phyloP scores from a whole-genome alignment of 1,284 basidiomycete genomes.

The Acaromyces ingoldii region DNA sequence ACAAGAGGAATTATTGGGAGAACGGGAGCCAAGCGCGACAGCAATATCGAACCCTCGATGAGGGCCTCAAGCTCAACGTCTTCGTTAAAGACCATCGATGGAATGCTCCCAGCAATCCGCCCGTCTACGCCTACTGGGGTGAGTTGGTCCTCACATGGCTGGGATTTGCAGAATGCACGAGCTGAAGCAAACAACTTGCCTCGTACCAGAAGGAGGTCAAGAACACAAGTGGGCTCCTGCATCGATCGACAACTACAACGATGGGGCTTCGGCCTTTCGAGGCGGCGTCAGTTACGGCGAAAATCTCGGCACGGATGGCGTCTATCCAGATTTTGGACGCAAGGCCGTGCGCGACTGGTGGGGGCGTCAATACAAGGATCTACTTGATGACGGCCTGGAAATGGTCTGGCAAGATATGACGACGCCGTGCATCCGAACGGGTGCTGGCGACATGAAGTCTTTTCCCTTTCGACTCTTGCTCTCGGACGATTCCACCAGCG shows the following conservation, averaged over 20 bases:
- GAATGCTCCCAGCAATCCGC: not conserved
- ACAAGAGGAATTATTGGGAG: not conserved
- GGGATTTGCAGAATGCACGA: no score
- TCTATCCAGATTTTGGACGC: constrained; percentile 7
- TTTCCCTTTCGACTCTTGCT: constrained; percentile 5
- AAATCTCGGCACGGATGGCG: constrained; percentile 6
- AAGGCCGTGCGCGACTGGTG: constrained; percentile 9
- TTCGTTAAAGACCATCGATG: constrained; percentile 2
- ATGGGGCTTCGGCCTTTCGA: not conserved
- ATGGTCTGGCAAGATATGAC: constrained; percentile 12
- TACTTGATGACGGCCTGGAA: constrained; percentile 3
- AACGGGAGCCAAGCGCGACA: not conserved
- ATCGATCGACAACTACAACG: not conserved
- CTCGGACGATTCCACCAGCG: not conserved
- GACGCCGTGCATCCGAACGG: not conserved
- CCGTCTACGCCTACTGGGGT: constrained; percentile 2
- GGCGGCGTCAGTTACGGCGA: constrained; percentile 4
- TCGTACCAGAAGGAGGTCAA: constrained; percentile 4
- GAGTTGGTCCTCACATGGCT: no score
- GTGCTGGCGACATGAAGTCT: constrained; percentile 2
- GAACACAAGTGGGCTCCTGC: not conserved
- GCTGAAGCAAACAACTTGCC: no score
- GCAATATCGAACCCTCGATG: constrained; percentile 2
- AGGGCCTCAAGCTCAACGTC: not conserved
- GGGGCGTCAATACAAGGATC: constrained; percentile 7